phyloP scores from a whole-genome alignment of 805 yeast genomes.

The Sugiyamaella marilandica region DNA sequence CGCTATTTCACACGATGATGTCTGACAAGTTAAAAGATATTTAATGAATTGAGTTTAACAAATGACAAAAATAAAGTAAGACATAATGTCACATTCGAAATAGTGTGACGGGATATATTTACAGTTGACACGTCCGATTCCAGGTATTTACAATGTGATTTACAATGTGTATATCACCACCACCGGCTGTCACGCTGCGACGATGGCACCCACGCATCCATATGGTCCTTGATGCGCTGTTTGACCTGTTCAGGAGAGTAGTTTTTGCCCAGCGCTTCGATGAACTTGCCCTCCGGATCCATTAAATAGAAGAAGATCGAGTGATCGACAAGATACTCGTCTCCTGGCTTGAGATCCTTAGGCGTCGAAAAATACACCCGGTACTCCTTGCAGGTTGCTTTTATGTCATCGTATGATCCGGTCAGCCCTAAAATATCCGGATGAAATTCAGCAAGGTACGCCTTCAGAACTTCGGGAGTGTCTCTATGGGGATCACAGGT shows the following conservation, averaged over 20 bases:
- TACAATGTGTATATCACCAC: not conserved
- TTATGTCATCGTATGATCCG: slow-evolving; percentile 82
- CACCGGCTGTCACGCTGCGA: slow-evolving; percentile 54
- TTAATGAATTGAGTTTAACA: no score
- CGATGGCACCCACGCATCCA: slow-evolving; percentile 69
- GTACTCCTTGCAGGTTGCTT: slow-evolving; percentile 78
- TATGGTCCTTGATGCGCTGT: slow-evolving; percentile 67
- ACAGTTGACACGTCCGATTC: no score
- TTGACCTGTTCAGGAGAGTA: slow-evolving; percentile 75
- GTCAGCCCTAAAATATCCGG: slow-evolving; percentile 86
- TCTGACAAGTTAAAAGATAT: no score
- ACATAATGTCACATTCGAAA: no score
- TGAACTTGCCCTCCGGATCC: slow-evolving; percentile 97
- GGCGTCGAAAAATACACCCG: slow-evolving; percentile 98
- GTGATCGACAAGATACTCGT: slow-evolving; percentile 94
- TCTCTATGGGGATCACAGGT: slow-evolving; percentile 98
- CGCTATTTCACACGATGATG: no score
- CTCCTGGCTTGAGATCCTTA: slow-evolving; percentile 87
- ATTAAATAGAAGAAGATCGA: slow-evolving; percentile 93
- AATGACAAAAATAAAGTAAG: no score
- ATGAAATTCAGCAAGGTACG: slow-evolving; percentile 84
- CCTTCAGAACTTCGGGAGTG: slow-evolving; percentile 75
- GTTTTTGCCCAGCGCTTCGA: slow-evolving; percentile 92
- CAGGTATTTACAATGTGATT: not conserved
- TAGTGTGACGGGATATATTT: no score